Percentiles rank a stretch among this genome's conserved stretches.
phyloP scores from a whole-genome alignment of 2,329 filamentous ascomycete species.

The Colletotrichum agaves region DNA sequence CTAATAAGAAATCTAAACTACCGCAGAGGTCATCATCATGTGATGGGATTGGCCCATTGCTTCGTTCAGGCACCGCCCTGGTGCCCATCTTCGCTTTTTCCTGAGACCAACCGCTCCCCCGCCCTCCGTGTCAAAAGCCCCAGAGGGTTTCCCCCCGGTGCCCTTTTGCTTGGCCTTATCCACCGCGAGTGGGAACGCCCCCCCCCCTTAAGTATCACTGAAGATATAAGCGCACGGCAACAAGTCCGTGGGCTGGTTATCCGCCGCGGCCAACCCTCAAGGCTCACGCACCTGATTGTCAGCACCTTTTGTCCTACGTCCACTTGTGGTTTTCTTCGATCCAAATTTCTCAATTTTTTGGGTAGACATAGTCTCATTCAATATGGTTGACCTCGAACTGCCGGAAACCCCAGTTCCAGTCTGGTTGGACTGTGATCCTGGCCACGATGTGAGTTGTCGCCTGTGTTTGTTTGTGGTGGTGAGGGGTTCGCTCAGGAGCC shows the following conservation, averaged over 20 bases:
- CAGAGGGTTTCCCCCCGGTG: constrained; percentile 25
- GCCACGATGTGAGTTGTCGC: constrained; percentile 70
- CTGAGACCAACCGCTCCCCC: constrained; percentile 17
- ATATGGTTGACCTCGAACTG: constrained; percentile 35
- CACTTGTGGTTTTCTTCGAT: constrained; percentile 6
- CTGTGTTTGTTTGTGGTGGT: neutral
- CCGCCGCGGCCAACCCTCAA: constrained; percentile 22
- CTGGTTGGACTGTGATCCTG: constrained; percentile 72
- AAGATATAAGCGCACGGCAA: constrained; percentile 19
- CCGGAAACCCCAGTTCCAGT: constrained; percentile 55
- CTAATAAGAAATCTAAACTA: constrained; percentile 17
- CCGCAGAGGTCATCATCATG: constrained; percentile 26
- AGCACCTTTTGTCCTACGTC: constrained; percentile 8
- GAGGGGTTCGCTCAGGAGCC: neutral
- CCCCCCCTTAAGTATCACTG: neutral
- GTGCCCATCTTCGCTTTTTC: neutral
- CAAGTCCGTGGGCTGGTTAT: constrained; percentile 11
- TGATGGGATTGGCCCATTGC: constrained; percentile 8
- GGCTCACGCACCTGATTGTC: constrained; percentile 11
- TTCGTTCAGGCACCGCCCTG: neutral
- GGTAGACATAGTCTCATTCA: constrained; percentile 2
- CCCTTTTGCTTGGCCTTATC: constrained; percentile 30
- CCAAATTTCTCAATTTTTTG: neutral
- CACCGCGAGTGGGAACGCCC: constrained; percentile 32
- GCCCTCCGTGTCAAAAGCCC: constrained; percentile 16